These are phyloP conservation scores for Apiospora arundinis DNA, from an alignment of 2,329 filamentous ascomycete species.

Conservation along the genomic window DNA sequence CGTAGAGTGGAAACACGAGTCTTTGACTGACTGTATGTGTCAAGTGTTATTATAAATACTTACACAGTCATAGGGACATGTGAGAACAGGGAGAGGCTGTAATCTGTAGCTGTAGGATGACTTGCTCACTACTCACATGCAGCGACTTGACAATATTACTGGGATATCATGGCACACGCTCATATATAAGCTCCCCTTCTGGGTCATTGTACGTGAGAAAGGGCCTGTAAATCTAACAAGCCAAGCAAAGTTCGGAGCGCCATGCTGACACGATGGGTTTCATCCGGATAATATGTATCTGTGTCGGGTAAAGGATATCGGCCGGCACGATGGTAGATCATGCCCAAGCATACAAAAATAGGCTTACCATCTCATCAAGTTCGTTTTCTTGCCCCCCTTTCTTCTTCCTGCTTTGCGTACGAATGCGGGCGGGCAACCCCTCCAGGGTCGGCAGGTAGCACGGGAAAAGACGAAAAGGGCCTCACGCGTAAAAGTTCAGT, in stretches of 20 bases:
- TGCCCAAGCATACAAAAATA: neutral
- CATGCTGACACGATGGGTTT: neutral
- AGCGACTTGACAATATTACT: neutral
- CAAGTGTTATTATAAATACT: neutral
- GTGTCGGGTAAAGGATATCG: neutral
- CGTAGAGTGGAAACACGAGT: no score
- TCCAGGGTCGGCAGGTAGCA: neutral
- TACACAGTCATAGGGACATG: neutral
- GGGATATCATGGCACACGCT: neutral
- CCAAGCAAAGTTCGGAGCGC: neutral
- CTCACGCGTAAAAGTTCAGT: conserved; percentile 4
- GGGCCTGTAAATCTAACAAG: neutral
- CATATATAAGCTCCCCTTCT: neutral
- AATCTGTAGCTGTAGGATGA: neutral
- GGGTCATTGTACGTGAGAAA: neutral
- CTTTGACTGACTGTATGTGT: no score
- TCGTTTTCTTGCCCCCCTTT: neutral
- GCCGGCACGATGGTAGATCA: neutral
- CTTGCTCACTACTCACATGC: neutral
- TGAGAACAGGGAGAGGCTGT: neutral
- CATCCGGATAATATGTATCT: conserved; percentile 9
- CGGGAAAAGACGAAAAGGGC: neutral
- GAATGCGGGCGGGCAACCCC: neutral
- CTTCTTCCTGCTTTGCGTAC: neutral
- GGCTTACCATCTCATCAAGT: neutral